Percentiles rank a stretch among this genome's conserved stretches.
phyloP scores from a whole-genome alignment of 2,329 filamentous ascomycete species.

The Alternaria consortialis region DNA sequence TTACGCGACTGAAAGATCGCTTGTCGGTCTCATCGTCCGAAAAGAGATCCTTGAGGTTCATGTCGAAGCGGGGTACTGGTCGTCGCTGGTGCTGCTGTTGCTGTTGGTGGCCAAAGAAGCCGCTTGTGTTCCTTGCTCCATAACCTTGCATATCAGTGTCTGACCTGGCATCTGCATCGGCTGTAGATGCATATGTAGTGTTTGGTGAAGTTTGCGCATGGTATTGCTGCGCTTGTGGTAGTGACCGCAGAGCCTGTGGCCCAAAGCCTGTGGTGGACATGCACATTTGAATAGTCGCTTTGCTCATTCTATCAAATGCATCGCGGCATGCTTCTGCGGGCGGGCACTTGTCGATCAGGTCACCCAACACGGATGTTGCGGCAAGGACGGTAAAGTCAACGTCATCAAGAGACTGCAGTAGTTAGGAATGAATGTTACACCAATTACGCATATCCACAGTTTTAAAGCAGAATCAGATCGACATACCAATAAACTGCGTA shows the following conservation, averaged over 20 bases:
- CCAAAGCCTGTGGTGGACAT: conserved; percentile 87
- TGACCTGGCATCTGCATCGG: conserved; percentile 45
- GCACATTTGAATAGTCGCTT: conserved; percentile 95
- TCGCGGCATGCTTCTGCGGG: conserved; percentile 94
- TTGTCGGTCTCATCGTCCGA: conserved; percentile 52
- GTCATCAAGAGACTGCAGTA: conserved; percentile 78
- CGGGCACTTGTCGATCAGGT: conserved; percentile 92
- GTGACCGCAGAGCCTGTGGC: conserved; percentile 43
- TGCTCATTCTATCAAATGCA: conserved; percentile 93
- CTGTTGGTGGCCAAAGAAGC: conserved; percentile 27
- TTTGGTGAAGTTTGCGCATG: conserved; percentile 33
- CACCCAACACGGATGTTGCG: conserved; percentile 89
- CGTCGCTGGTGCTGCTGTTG: conserved; percentile 40
- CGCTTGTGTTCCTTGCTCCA: conserved; percentile 20
- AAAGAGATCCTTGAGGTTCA: conserved; percentile 53
- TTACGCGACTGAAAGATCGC: conserved; percentile 49
- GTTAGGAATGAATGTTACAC: conserved; percentile 14
- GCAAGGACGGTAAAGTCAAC: conserved; percentile 97
- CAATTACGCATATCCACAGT: neutral
- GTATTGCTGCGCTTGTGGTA: conserved; percentile 30
- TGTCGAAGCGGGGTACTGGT: conserved; percentile 65
- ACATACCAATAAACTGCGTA: conserved; percentile 84
- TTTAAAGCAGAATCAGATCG: neutral
- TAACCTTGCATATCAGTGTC: conserved; percentile 47
- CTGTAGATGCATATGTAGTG: conserved; percentile 38